A percentile compares a stretch with the other conserved stretches of the same genome.
phyloP scores from a whole-genome alignment of 768 basidiomycete genomes.

The Gloeopeniophorella convolvens region DNA sequence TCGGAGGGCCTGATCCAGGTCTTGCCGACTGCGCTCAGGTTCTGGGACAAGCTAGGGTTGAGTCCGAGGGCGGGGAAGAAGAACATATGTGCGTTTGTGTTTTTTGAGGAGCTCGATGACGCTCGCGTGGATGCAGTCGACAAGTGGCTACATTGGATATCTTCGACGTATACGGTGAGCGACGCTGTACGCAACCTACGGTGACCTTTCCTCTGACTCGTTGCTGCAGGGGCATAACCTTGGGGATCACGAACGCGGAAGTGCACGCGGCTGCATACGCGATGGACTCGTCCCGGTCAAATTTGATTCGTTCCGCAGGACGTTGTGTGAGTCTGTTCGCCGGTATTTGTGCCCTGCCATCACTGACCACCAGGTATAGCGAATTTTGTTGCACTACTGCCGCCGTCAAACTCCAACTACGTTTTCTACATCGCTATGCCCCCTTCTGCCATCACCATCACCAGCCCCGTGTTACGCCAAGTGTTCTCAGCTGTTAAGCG shows the following conservation, averaged over 20 bases:
- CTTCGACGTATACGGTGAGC: constrained; percentile 53
- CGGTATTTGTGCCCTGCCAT: background rate
- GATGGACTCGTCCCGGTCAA: constrained; percentile 59
- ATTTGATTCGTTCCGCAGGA: constrained; percentile 68
- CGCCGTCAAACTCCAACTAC: constrained; percentile 34
- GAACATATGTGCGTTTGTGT: constrained; percentile 58
- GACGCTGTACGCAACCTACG: background rate
- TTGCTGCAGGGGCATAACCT: constrained; percentile 49
- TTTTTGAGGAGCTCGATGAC: constrained; percentile 57
- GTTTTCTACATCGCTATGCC: constrained; percentile 70
- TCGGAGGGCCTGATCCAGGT: constrained; percentile 64
- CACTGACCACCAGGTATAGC: constrained; percentile 29
- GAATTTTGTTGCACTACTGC: constrained; percentile 42
- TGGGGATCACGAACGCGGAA: constrained; percentile 51
- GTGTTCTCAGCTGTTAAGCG: constrained; percentile 60
- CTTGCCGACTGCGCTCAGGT: constrained; percentile 62
- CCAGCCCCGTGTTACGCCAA: constrained; percentile 63
- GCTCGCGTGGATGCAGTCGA: constrained; percentile 44
- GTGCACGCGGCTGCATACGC: constrained; percentile 36
- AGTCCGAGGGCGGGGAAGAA: constrained; percentile 66
- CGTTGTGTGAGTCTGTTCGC: constrained; percentile 38
- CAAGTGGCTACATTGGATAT: constrained; percentile 52
- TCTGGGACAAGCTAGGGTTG: constrained; percentile 83
- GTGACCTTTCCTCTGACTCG: constrained; percentile 9
- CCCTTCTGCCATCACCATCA: constrained; percentile 49